These are phyloP conservation scores for Pyricularia sp. DNA, from an alignment of 2,329 filamentous ascomycete species.

Conservation along the genomic window DNA sequence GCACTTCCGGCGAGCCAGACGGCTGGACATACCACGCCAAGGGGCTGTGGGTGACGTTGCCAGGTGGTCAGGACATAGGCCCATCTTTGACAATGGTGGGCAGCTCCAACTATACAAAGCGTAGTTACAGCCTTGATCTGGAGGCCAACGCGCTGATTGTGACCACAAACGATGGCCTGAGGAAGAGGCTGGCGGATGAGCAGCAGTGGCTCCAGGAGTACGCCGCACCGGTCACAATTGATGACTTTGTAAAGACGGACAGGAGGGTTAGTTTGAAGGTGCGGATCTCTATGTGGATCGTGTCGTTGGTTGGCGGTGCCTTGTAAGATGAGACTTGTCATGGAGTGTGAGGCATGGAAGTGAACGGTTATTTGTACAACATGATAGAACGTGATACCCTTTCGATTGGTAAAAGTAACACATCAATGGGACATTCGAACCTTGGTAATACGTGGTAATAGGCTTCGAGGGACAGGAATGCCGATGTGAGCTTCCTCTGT, in stretches of 20 bases:
- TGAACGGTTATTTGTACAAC: neutral
- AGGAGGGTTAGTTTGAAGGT: constrained; percentile 80
- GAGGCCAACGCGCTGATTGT: constrained; percentile 84
- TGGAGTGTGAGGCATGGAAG: neutral
- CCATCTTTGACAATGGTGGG: constrained; percentile 79
- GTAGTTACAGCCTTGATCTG: constrained; percentile 85
- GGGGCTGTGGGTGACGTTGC: constrained; percentile 80
- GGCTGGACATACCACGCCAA: constrained; percentile 99
- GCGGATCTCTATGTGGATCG: constrained; percentile 87
- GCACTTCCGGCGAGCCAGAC: constrained; percentile 67
- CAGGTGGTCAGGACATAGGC: constrained; percentile 35
- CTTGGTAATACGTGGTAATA: neutral
- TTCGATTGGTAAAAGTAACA: neutral
- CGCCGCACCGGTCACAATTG: constrained; percentile 56
- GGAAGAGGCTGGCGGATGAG: constrained; percentile 66
- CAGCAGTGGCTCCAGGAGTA: constrained; percentile 71
- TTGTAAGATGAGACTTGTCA: constrained; percentile 40
- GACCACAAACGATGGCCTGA: constrained; percentile 65
- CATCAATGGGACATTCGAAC: neutral
- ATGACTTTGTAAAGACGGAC: constrained; percentile 74
- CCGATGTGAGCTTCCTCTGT: neutral
- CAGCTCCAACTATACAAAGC: constrained; percentile 90
- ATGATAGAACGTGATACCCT: neutral
- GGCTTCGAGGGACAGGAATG: neutral
- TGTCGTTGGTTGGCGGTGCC: constrained; percentile 77